Evolutionary conservation across 2,329 filamentous ascomycete species (phyloP).

Genomic region (Ustulina deusta): DNA sequence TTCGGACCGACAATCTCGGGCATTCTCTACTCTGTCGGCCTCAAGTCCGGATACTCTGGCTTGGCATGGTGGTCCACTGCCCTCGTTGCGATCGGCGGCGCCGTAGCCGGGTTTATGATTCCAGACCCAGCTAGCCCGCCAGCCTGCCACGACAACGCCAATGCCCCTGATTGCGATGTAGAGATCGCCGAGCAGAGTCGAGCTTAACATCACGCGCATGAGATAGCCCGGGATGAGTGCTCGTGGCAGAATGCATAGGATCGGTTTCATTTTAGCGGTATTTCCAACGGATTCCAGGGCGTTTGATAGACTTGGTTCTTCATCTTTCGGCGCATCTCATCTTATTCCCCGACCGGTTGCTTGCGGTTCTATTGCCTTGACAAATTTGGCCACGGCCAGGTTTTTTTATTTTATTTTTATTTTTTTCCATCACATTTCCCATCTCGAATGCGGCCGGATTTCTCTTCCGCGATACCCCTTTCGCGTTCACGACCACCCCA

Average conservation of each 20-base stretch:
- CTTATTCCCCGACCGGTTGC: slow-evolving; percentile 19
- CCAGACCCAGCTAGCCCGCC: slow-evolving; percentile 66
- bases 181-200: slow-evolving; percentile 29
- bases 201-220: background rate
- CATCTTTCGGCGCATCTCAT: slow-evolving; percentile 34
- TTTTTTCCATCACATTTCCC: background rate
- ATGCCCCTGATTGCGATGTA: slow-evolving; percentile 27
- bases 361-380: slow-evolving; percentile 24
- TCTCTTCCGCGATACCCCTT: slow-evolving; percentile 34
- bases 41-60: slow-evolving; percentile 84
- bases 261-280: slow-evolving; percentile 28
- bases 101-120: slow-evolving; percentile 80
- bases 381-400: slow-evolving; percentile 8
- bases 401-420: too few relatives aligned
- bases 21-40: slow-evolving; percentile 82
- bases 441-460: slow-evolving; percentile 1
- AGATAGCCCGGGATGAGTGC: background rate
- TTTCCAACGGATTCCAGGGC: slow-evolving; percentile 23
- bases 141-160: slow-evolving; percentile 2
- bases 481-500: slow-evolving; percentile 12
- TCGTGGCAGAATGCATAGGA: slow-evolving; percentile 18
- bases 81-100: slow-evolving; percentile 79
- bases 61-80: slow-evolving; percentile 95
- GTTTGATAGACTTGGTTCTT: slow-evolving; percentile 36
- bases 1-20: slow-evolving; percentile 92